These are phyloP conservation scores for Coprinopsis cinerea DNA, from an alignment of 768 basidiomycete genomes.

Conservation along the genomic window DNA sequence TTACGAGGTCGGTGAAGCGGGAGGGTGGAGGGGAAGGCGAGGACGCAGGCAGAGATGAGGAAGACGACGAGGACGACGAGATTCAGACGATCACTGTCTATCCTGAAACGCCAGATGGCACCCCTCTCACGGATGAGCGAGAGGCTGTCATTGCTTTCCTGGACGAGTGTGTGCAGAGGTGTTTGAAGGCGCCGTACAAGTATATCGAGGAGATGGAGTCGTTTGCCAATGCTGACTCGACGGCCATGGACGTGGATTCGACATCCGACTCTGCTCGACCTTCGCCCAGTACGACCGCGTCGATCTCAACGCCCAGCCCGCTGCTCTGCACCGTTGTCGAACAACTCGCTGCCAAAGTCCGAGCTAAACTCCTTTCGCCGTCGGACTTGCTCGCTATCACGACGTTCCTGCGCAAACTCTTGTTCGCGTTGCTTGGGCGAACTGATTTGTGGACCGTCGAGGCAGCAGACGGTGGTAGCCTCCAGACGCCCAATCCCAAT, in stretches of 20 bases:
- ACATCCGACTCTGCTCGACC: background rate
- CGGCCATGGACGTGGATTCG: slow-evolving; percentile 19
- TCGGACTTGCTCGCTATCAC: slow-evolving; percentile 61
- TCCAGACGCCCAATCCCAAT: slow-evolving; percentile 22
- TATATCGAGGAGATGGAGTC: slow-evolving; percentile 68
- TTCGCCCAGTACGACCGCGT: background rate
- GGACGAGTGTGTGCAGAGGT: slow-evolving; percentile 83
- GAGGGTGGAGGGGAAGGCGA: slow-evolving; percentile 2
- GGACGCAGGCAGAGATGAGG: background rate
- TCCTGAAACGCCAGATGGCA: slow-evolving; percentile 53
- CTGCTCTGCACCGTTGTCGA: slow-evolving; percentile 78
- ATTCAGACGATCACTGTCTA: slow-evolving; percentile 4
- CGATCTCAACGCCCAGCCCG: slow-evolving; percentile 49
- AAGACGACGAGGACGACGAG: slow-evolving; percentile 4
- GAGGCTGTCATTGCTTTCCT: slow-evolving; percentile 60
- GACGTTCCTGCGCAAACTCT: slow-evolving; percentile 58
- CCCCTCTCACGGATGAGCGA: slow-evolving; percentile 48
- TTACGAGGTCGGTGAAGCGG: slow-evolving; percentile 3
- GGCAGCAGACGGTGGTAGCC: slow-evolving; percentile 23
- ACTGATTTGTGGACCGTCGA: slow-evolving; percentile 39
- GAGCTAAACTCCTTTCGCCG: slow-evolving; percentile 44
- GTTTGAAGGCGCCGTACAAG: slow-evolving; percentile 74
- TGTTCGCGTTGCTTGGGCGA: slow-evolving; percentile 53
- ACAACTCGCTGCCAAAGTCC: slow-evolving; percentile 65
- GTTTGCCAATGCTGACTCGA: slow-evolving; percentile 1